Conservation (phyloP, 208 protist genomes). For the Wallacemonas rigidus region DNA sequence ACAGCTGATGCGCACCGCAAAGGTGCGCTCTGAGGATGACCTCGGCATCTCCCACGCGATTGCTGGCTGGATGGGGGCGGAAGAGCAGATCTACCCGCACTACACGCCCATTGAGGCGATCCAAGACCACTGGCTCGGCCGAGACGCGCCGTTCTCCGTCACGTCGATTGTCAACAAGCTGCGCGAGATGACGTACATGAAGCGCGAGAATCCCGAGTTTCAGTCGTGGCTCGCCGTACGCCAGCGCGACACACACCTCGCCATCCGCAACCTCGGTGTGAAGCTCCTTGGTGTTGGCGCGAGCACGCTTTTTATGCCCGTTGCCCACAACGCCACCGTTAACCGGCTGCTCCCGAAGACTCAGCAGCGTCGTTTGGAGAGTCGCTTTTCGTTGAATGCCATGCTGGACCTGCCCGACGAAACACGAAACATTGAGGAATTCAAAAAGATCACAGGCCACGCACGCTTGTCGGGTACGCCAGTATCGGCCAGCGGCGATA, state of each 20-base stretch:
- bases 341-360: conserved; percentile 82
- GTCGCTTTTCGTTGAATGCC: conserved; percentile 74
- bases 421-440: conserved; percentile 74
- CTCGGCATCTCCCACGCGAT: conserved; percentile 80
- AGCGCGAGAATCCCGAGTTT: conserved; percentile 86
- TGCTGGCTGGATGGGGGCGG: conserved; percentile 85
- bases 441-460: conserved; percentile 72
- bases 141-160: conserved; percentile 85
- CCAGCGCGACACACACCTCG: conserved; percentile 72
- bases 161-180: conserved; percentile 88
- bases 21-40: conserved; percentile 70
- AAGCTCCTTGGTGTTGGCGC: conserved; percentile 86
- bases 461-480: conserved; percentile 21
- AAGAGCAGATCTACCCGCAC: conserved; percentile 84
- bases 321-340: conserved; percentile 79
- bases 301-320: conserved; percentile 80
- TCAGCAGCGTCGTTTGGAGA: conserved; percentile 81
- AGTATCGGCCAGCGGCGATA: conserved; percentile 26
- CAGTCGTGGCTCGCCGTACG: conserved; percentile 87
- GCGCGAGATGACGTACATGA: conserved; percentile 88
- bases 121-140: conserved; percentile 89
- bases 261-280: conserved; percentile 80
- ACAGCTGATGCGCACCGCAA: conserved; percentile 79
- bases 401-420: conserved; percentile 84
- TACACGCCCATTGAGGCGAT: conserved; percentile 90